Evolutionary conservation across 2,329 filamentous ascomycete species (phyloP).

Genomic region (Xylaria sp.): DNA sequence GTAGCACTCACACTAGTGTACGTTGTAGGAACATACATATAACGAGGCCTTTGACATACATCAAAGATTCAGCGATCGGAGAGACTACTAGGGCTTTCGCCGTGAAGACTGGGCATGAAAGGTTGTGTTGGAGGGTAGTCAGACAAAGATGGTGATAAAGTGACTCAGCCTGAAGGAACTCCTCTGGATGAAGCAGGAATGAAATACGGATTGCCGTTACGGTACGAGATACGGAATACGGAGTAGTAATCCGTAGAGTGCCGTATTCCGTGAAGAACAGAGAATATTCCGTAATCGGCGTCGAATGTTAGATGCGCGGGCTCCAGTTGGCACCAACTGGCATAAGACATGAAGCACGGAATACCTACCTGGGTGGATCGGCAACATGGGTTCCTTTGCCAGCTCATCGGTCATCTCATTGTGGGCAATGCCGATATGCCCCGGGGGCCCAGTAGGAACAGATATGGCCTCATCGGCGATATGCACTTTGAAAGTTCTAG

Average conservation of each 20-base stretch:
- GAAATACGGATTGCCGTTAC: too few relatives aligned
- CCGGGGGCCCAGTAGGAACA: not conserved
- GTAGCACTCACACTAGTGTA: too few relatives aligned
- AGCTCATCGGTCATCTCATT: not conserved
- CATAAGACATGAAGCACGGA: not conserved
- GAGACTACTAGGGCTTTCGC: not conserved
- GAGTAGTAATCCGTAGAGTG: not conserved
- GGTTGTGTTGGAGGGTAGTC: not conserved
- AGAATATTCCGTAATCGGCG: not conserved
- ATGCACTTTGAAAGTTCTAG: not conserved
- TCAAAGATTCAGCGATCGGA: not conserved
- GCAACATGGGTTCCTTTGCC: not conserved
- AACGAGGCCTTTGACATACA: too few relatives aligned
- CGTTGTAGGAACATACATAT: too few relatives aligned
- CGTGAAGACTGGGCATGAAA: not conserved
- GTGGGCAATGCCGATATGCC: not conserved
- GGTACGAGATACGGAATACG: not conserved
- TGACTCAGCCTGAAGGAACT: too few relatives aligned
- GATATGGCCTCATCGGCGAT: not conserved
- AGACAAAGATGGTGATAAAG: not conserved
- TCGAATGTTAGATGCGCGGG: not conserved
- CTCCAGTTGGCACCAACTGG: not conserved
- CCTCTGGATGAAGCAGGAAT: too few relatives aligned
- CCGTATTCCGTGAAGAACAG: not conserved
- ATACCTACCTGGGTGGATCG: not conserved